These are phyloP conservation scores for Neofusicoccum kwambonambiense DNA, from an alignment of 2,329 filamentous ascomycete species.

Conservation along the genomic window DNA sequence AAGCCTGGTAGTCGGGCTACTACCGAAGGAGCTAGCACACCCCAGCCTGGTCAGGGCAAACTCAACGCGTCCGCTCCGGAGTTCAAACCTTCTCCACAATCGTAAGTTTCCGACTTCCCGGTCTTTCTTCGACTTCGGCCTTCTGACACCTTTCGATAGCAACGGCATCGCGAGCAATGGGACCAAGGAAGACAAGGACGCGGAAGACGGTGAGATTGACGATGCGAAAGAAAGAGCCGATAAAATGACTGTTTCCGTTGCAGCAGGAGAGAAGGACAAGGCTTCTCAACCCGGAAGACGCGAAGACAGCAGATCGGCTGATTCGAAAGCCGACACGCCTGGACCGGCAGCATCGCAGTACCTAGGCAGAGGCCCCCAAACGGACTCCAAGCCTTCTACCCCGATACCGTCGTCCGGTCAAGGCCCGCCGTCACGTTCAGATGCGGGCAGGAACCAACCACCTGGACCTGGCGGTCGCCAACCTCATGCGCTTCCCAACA, in stretches of 20 bases:
- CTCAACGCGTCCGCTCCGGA: conserved; percentile 59
- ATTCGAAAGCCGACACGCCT: conserved; percentile 18
- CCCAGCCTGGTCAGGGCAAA: conserved; percentile 45
- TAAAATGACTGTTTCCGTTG: conserved; percentile 21
- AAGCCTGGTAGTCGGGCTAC: conserved; percentile 33
- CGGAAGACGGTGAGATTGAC: conserved; percentile 72
- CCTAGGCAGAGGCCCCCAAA: background rate
- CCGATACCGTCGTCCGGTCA: conserved; percentile 20
- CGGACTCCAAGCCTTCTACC: conserved; percentile 25
- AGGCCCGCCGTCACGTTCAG: conserved; percentile 22
- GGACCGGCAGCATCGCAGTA: background rate
- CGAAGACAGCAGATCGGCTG: background rate
- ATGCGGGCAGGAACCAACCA: conserved; percentile 4
- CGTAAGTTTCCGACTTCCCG: conserved; percentile 1
- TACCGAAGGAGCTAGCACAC: conserved; percentile 37
- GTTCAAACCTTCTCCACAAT: conserved; percentile 56
- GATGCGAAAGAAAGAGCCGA: conserved; percentile 48
- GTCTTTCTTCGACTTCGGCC: background rate
- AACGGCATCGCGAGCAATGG: conserved; percentile 35
- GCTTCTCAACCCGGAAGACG: background rate
- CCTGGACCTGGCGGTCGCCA: conserved; percentile 5
- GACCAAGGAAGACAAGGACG: conserved; percentile 45
- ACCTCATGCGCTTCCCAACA: conserved; percentile 52
- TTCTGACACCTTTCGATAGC: conserved; percentile 20
- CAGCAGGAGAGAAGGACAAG: conserved; percentile 5